A percentile compares a stretch with the other conserved stretches of the same genome.
Evolutionary conservation across 2,329 filamentous ascomycete species (phyloP).

Genomic region (Thielaviopsis euricoi): DNA sequence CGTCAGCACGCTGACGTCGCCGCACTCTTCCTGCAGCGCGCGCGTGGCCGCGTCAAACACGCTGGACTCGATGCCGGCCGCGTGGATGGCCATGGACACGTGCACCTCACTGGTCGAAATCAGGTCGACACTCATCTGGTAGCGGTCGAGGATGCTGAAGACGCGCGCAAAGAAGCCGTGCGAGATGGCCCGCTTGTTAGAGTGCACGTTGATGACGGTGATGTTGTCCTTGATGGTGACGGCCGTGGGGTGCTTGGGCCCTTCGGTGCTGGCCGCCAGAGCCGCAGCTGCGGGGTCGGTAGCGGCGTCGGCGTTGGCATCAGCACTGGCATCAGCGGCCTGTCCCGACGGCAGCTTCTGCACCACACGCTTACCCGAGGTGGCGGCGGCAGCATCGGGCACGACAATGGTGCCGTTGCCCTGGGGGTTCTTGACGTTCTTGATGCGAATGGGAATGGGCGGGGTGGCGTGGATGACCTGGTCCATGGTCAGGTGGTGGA

Average conservation of each 20-base stretch:
- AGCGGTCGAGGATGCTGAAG: slow-evolving; percentile 76
- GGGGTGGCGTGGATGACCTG: slow-evolving; percentile 70
- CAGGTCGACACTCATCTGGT: slow-evolving; percentile 80
- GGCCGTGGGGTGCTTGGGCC: slow-evolving; percentile 63
- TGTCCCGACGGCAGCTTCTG: slow-evolving; percentile 23
- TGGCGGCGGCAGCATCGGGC: slow-evolving; percentile 46
- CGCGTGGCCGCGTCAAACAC: slow-evolving; percentile 51
- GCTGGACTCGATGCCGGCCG: slow-evolving; percentile 46
- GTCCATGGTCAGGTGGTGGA: slow-evolving; percentile 98
- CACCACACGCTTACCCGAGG: slow-evolving; percentile 22
- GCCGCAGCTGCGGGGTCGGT: slow-evolving; percentile 29
- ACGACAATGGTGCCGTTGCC: slow-evolving; percentile 68
- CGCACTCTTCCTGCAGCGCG: slow-evolving; percentile 56
- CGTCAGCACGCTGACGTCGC: slow-evolving; percentile 76
- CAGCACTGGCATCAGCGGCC: too few relatives aligned
- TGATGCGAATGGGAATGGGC: slow-evolving; percentile 73
- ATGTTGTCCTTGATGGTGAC: slow-evolving; percentile 98
- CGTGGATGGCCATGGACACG: slow-evolving; percentile 91
- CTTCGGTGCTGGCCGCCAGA: slow-evolving; percentile 29
- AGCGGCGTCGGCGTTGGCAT: background rate
- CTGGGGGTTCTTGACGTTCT: slow-evolving; percentile 77
- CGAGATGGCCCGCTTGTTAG: slow-evolving; percentile 87
- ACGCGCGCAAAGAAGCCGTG: slow-evolving; percentile 93
- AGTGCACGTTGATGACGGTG: slow-evolving; percentile 93
- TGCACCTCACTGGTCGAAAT: slow-evolving; percentile 96